phyloP scores from a whole-genome alignment of 106 monocot species.

The Dioscorea alata region DNA sequence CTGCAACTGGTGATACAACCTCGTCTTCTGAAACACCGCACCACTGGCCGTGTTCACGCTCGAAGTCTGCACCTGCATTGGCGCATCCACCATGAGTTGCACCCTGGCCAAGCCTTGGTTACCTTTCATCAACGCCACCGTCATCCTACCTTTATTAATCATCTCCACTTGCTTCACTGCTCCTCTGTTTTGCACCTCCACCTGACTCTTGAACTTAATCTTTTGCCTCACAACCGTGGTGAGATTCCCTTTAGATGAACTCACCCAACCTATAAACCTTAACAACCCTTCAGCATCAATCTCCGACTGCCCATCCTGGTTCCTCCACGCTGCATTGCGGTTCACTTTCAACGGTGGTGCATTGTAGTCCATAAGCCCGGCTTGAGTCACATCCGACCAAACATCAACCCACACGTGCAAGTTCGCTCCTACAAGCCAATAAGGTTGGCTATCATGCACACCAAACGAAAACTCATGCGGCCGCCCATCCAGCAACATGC shows the following conservation, averaged over 20 bases:
- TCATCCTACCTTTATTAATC: not conserved
- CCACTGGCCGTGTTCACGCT: not conserved
- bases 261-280: conserved; percentile 27
- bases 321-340: not conserved
- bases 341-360: not conserved
- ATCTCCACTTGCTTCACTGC: conserved; percentile 4
- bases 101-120: not conserved
- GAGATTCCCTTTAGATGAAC: conserved; percentile 27
- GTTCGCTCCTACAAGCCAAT: conserved; percentile 35
- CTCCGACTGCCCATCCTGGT: conserved; percentile 23
- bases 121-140: not conserved
- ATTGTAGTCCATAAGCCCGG: conserved; percentile 12
- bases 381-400: not conserved
- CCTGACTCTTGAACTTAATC: conserved; percentile 17
- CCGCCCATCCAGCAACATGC: conserved; percentile 19
- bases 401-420: conserved; percentile 35
- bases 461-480: conserved; percentile 14
- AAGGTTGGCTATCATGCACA: conserved; percentile 13
- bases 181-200: not conserved
- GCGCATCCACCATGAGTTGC: not conserved
- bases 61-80: not conserved
- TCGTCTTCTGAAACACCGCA: conserved; percentile 5
- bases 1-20: conserved; percentile 14
- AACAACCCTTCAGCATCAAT: conserved; percentile 14
- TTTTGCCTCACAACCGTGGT: conserved; percentile 14